Conservation (phyloP, 805 yeast genomes). For the Suhomyces sp. region DNA sequence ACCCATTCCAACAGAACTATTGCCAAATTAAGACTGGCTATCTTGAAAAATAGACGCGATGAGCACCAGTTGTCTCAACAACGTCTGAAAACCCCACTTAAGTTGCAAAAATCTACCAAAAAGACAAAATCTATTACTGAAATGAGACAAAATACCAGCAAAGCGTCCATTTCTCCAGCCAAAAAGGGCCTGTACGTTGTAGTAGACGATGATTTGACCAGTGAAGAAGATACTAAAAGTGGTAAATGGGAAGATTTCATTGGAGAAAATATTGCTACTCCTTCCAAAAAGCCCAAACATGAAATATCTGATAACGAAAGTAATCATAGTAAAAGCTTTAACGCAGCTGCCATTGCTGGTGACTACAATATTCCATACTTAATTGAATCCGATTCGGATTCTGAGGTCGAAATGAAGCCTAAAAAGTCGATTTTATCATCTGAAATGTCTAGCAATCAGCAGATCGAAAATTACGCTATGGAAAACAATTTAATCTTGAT, state of each 20-base stretch:
- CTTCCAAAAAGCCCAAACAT: conserved; percentile 20
- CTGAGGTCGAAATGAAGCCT: conserved; percentile 12
- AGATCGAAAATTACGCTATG: conserved; percentile 34
- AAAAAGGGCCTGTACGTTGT: conserved; percentile 35
- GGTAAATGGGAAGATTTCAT: conserved; percentile 42
- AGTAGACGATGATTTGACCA: conserved; percentile 18
- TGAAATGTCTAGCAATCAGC: conserved; percentile 17
- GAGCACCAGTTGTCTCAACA: conserved; percentile 21
- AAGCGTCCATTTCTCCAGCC: conserved; percentile 33
- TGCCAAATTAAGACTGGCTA: conserved; percentile 52
- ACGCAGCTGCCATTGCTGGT: conserved; percentile 14
- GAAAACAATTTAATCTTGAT: conserved; percentile 31
- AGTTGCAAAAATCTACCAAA: conserved; percentile 10
- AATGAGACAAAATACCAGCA: conserved; percentile 14
- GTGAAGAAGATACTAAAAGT: conserved; percentile 9
- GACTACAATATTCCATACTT: conserved; percentile 23
- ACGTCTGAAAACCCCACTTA: conserved; percentile 13
- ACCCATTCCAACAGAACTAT: conserved; percentile 63
- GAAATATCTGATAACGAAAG: conserved; percentile 13
- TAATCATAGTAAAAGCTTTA: conserved; percentile 10
- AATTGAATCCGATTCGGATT: conserved; percentile 27
- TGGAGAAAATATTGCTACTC: conserved; percentile 23
- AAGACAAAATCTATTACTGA: conserved; percentile 14
- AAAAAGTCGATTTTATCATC: conserved; percentile 14
- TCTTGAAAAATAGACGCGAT: conserved; percentile 45